Percentiles rank a stretch among this genome's conserved stretches.
These are phyloP conservation scores for Mrakia frigida DNA, from an alignment of 768 basidiomycete genomes.

Conservation along the genomic window DNA sequence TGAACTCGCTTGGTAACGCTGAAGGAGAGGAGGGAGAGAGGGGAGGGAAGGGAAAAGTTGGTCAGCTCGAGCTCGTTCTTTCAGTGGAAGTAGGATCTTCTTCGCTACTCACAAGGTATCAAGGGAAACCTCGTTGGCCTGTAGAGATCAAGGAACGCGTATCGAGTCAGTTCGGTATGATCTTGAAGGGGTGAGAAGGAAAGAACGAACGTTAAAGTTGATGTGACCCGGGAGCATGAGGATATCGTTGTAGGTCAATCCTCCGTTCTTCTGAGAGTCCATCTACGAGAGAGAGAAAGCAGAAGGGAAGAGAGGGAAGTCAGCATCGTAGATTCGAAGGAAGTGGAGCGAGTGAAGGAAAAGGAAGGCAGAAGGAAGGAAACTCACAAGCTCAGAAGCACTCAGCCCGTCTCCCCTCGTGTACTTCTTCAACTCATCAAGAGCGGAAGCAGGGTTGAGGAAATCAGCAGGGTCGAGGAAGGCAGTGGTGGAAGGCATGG, in stretches of 20 bases:
- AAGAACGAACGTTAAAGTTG: slow-evolving; percentile 69
- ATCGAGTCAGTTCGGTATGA: not conserved
- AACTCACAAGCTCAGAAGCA: too few species aligned
- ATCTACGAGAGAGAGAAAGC: slow-evolving; percentile 52
- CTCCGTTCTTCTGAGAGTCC: slow-evolving; percentile 77
- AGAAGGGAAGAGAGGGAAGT: not conserved
- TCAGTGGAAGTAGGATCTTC: not conserved
- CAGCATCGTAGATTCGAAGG: not conserved
- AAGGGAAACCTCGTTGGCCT: slow-evolving; percentile 57
- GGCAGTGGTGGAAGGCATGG: not conserved
- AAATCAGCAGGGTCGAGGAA: too few species aligned
- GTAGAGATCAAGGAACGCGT: not conserved
- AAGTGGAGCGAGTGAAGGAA: not conserved
- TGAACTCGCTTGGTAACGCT: slow-evolving; percentile 79
- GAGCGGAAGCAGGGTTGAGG: too few species aligned
- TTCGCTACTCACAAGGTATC: slow-evolving; percentile 55
- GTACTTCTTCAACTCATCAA: too few species aligned
- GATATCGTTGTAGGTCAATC: slow-evolving; percentile 97
- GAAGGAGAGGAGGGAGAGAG: not conserved
- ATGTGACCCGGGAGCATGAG: slow-evolving; percentile 91
- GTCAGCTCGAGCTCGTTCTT: slow-evolving; percentile 4
- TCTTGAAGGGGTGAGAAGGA: not conserved
- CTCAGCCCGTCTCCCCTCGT: too few species aligned
- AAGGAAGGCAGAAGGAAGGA: not conserved
- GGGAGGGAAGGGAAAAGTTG: slow-evolving; percentile 17